Evolutionary conservation across 179 eudicot genomes (phyloP).

Genomic region (Drosera spatulata): DNA sequence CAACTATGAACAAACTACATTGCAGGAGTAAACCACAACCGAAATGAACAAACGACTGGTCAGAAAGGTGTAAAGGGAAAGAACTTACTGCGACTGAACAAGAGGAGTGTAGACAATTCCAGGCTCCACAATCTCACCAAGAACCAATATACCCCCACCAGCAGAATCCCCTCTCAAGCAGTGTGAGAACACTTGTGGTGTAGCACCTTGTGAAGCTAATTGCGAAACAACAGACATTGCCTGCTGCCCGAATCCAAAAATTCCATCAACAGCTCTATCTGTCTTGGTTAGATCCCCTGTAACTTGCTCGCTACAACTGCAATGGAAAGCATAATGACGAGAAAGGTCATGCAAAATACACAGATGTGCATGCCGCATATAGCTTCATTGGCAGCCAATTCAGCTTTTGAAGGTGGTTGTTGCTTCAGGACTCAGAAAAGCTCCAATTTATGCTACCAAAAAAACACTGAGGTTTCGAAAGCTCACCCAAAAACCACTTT

Average conservation of each 20-base stretch:
- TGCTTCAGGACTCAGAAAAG: no score
- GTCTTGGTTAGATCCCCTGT: constrained; percentile 83
- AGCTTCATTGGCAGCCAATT: no score
- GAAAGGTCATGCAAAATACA: not conserved
- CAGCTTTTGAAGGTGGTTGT: no score
- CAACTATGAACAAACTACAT: no score
- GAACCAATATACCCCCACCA: constrained; percentile 91
- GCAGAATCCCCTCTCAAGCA: constrained; percentile 65
- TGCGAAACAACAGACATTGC: constrained; percentile 78
- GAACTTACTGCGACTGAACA: constrained; percentile 82
- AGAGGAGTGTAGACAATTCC: constrained; percentile 90
- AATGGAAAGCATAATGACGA: not conserved
- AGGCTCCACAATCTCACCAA: constrained; percentile 87
- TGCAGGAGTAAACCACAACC: no score
- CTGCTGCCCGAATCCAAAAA: constrained; percentile 96
- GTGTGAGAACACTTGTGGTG: constrained; percentile 83
- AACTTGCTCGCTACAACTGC: constrained; percentile 82
- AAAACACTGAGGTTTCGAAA: not conserved
- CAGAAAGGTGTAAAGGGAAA: constrained; percentile 4
- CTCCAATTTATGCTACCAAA: not conserved
- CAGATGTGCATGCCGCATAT: not conserved
- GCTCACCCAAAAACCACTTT: constrained; percentile 68
- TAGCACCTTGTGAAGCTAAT: constrained; percentile 69
- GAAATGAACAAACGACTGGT: no score
- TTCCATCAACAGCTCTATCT: constrained; percentile 93